Evolutionary conservation across 139 green algal genomes (phyloP).

Genomic region (Tetradesmus lagerheimii): DNA sequence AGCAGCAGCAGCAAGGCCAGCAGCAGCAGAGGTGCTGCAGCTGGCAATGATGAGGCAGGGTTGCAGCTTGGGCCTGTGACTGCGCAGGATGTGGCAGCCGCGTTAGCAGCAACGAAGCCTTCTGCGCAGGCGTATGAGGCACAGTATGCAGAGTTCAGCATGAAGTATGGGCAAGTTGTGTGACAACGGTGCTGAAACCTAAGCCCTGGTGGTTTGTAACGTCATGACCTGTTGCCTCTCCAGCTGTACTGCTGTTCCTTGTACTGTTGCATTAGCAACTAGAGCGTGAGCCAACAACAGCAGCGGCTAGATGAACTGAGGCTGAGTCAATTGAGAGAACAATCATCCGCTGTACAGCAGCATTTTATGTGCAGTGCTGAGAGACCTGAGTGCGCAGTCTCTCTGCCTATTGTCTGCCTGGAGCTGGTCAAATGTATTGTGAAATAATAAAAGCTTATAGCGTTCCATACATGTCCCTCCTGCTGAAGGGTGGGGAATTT

Average conservation of each 20-base stretch:
- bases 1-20: neutral
- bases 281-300: too few species aligned
- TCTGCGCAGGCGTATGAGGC: conserved; percentile 53
- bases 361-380: neutral
- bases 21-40: neutral
- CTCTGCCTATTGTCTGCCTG: neutral
- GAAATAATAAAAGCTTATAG: neutral
- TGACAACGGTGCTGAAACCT: neutral
- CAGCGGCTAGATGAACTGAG: too few species aligned
- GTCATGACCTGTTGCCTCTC: neutral
- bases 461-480: too few species aligned
- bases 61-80: conserved; percentile 64
- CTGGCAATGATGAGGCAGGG: neutral
- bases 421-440: neutral
- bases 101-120: conserved; percentile 67
- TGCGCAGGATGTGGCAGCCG: conserved; percentile 62
- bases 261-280: too few species aligned
- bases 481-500: neutral
- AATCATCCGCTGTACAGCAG: neutral
- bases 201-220: neutral
- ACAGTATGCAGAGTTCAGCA: conserved; percentile 61
- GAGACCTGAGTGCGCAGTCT: neutral
- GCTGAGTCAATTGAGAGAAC: too few species aligned
- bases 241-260: neutral
- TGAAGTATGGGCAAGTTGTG: conserved; percentile 58